Evolutionary conservation across 768 basidiomycete genomes (phyloP).

Genomic region (Gyrodon lividus): DNA sequence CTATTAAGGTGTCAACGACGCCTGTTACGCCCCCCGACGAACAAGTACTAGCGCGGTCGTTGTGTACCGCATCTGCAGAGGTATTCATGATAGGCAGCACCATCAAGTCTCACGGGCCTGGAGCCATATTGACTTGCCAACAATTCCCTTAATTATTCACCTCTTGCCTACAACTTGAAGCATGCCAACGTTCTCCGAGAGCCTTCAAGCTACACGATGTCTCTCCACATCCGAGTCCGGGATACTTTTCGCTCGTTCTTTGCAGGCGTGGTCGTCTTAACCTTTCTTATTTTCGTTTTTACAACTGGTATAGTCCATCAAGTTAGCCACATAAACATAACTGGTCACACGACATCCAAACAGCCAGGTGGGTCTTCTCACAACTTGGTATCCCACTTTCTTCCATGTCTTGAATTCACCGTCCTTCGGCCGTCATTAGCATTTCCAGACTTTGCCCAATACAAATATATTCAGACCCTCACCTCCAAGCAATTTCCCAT

Average conservation of each 20-base stretch:
- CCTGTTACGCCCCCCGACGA: no score
- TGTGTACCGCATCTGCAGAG: no score
- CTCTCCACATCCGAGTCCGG: not conserved
- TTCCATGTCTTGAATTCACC: not conserved
- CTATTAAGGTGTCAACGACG: no score
- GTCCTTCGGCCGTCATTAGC: not conserved
- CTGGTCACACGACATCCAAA: conserved; percentile 5
- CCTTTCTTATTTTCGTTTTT: conserved; percentile 47
- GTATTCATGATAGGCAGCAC: no score
- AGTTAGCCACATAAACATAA: not conserved
- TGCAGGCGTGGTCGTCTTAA: conserved; percentile 36
- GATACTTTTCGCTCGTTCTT: conserved; percentile 10
- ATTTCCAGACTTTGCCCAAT: conserved; percentile 57
- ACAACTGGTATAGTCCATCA: conserved; percentile 30
- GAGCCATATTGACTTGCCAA: no score
- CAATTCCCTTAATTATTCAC: no score
- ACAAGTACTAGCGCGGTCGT: not conserved
- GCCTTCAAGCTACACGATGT: no score
- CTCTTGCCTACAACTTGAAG: no score
- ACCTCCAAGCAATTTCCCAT: conserved; percentile 51
- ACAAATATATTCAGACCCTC: conserved; percentile 43
- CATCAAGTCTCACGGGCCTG: no score
- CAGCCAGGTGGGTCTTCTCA: conserved; percentile 15
- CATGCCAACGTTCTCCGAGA: no score
- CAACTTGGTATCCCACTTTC: no score